phyloP scores from a whole-genome alignment of 352 stramenopile genomes.

The Globisporangium uncinulatum region DNA sequence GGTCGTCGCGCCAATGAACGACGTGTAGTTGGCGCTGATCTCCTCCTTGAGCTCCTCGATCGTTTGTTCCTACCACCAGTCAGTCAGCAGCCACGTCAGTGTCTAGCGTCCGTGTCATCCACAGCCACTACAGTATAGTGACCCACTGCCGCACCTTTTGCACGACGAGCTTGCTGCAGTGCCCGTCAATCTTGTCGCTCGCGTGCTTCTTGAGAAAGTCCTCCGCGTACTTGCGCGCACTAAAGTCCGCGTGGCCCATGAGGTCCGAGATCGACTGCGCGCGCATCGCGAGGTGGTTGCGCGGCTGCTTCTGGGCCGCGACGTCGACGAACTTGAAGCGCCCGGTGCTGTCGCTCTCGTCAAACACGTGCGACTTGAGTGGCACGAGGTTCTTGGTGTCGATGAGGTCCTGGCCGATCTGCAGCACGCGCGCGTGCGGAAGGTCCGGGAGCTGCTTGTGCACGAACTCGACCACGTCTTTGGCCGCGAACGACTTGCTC shows the following conservation, averaged over 20 bases:
- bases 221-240: constrained; percentile 67
- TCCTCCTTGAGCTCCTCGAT: constrained; percentile 80
- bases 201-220: constrained; percentile 74
- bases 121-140: too few relatives aligned
- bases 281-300: constrained; percentile 62
- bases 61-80: constrained; percentile 49
- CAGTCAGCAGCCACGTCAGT: neutral
- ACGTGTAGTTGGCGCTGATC: constrained; percentile 78
- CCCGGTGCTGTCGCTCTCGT: constrained; percentile 35
- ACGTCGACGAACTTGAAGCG: constrained; percentile 62
- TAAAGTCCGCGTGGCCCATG: constrained; percentile 66
- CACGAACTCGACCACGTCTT: constrained; percentile 65
- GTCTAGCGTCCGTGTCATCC: neutral
- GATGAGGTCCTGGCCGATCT: constrained; percentile 62
- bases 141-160: constrained; percentile 40
- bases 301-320: constrained; percentile 41
- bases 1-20: constrained; percentile 62
- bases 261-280: constrained; percentile 74
- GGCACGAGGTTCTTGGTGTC: constrained; percentile 67
- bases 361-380: constrained; percentile 73
- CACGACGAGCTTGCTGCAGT: constrained; percentile 66
- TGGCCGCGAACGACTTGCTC: constrained; percentile 71
- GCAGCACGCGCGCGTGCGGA: constrained; percentile 29
- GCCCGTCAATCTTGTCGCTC: constrained; percentile 66
- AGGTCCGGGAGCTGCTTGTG: constrained; percentile 34